phyloP scores from a whole-genome alignment of 177 flowering plant genomes.

The Tripterygium wilfordii region DNA sequence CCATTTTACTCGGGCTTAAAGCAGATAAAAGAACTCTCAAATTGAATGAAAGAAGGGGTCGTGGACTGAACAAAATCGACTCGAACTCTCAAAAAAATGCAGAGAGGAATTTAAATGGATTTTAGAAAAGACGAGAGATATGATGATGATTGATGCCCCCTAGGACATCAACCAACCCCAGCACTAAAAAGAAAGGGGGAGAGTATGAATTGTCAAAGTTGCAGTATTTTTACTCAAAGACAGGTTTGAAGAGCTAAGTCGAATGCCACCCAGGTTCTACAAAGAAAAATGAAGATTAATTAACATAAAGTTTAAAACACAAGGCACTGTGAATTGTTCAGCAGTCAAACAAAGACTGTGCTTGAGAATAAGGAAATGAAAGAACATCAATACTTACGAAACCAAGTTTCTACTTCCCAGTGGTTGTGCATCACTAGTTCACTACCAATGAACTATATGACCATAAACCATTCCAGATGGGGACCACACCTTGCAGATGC shows the following conservation, averaged over 20 bases:
- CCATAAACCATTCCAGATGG: slow-evolving; percentile 83
- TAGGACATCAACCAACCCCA: too few species aligned
- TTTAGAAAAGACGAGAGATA: too few species aligned
- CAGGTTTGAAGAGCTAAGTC: slow-evolving; percentile 96
- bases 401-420: slow-evolving; percentile 84
- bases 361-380: slow-evolving; percentile 95
- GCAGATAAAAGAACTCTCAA: too few species aligned
- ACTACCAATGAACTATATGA: slow-evolving; percentile 40
- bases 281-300: slow-evolving; percentile 6
- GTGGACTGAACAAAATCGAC: too few species aligned
- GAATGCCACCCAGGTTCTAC: slow-evolving; percentile 97
- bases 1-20: too few species aligned
- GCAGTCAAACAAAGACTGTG: slow-evolving; percentile 51
- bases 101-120: too few species aligned
- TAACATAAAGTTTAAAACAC: neutral
- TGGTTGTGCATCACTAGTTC: slow-evolving; percentile 77
- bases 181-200: too few species aligned
- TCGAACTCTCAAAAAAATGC: too few species aligned
- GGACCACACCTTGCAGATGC: slow-evolving; percentile 82
- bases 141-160: too few species aligned
- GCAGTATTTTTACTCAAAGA: slow-evolving; percentile 61
- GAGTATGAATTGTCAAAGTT: too few species aligned
- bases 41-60: too few species aligned
- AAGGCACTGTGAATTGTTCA: neutral
- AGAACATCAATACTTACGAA: slow-evolving; percentile 99